Conservation (phyloP, 2,329 filamentous ascomycete species). For the Pseudogymnoascus sp. region DNA sequence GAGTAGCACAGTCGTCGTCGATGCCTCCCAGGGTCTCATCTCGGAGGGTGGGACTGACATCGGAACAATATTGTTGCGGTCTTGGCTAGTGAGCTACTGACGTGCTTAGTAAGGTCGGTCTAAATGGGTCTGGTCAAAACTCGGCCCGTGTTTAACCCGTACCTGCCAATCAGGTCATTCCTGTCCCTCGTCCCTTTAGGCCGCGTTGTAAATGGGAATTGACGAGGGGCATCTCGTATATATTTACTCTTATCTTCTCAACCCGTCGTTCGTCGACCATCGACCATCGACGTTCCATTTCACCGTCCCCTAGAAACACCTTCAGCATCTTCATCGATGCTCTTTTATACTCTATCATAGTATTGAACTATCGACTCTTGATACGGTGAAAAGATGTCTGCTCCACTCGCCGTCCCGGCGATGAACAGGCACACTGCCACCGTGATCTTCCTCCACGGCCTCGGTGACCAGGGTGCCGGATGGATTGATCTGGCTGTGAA, state of each 20-base stretch:
- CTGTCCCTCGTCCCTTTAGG: neutral
- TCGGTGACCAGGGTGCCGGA: conserved; percentile 74
- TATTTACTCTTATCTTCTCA: neutral
- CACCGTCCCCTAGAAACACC: neutral
- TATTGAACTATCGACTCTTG: neutral
- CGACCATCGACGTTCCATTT: neutral
- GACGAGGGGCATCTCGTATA: neutral
- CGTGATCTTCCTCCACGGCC: conserved; percentile 86
- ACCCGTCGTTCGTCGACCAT: neutral
- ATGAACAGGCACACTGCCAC: conserved; percentile 82
- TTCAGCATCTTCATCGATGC: neutral
- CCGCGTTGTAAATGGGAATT: neutral
- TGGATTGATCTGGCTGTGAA: conserved; percentile 81
- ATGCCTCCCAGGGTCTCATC: neutral
- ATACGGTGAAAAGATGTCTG: conserved; percentile 19
- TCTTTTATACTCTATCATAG: neutral
- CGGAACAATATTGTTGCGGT: neutral
- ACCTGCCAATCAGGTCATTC: neutral
- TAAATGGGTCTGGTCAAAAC: neutral
- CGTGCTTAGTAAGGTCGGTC: neutral
- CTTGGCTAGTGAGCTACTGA: neutral
- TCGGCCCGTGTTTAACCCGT: neutral
- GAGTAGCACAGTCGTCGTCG: neutral
- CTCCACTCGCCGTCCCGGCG: conserved; percentile 62
- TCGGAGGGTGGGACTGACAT: neutral